Evolutionary conservation across 345 rosid species (phyloP), one percentile per base, ranked within the genome.

Genomic region (Leavenworthia alabamica): DNA sequence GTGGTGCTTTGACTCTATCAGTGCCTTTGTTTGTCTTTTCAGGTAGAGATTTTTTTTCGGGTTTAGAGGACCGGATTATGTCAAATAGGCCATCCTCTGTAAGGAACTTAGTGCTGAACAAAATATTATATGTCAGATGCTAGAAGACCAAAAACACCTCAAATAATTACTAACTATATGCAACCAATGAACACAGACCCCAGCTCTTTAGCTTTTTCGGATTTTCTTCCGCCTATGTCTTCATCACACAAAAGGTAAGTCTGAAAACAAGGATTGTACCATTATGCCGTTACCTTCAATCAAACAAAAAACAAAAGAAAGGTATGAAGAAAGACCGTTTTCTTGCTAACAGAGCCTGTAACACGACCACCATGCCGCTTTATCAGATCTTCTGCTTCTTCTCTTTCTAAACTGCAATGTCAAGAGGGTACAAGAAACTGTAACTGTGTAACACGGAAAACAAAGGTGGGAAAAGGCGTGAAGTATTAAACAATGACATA

Each of bases 321-420:
- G 64, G 62, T 51, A 54, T 32, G 50, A 47, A 59, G 22, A 22
- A 13, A 44, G 35, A 93, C 99, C 79, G 99, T 93, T 80, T 85
- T 93, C 82, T 89, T 93, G 99, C 99, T 93, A 64, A 93, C 83
- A 54, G 99, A 83, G 75, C 91, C 88, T 62, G 97, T 93, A 48
- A 93, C 45, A 66, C 99, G 97, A 56, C 99, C 99, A 28, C 96
- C 96, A 61, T 86, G 81, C 4, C 94, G 84, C 79, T 89, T 93
- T 59, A 93, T 85, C 77, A 93, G 66, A 80, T 86, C 99, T 74
- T 89, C 99, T 36, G 97, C 99, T 72, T 93, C 99, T 80, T 93
- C 97, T 72, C 99, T 83, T 81, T 93, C 99, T 75, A 93, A 76
- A 78, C 99, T 93, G 79, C 59, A 68, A 70, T 41, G 57, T 51